Evolutionary conservation across 1,139 yeast genomes (phyloP).

Genomic region (Candida labiduridarum): DNA sequence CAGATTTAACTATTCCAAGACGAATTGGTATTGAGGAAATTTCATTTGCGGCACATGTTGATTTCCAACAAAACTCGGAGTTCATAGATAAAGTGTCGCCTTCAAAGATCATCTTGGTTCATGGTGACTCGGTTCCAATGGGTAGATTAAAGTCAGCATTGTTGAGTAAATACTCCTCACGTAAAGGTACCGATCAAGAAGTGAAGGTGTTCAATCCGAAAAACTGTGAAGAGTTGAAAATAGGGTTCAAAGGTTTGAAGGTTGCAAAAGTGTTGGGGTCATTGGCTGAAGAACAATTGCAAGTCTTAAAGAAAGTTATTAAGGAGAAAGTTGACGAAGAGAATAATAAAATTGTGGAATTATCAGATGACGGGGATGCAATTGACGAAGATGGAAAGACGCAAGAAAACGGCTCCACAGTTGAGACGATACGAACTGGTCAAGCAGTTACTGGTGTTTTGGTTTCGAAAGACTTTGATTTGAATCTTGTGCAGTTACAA

Average conservation of each 20-base stretch:
- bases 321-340: constrained; percentile 21
- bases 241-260: constrained; percentile 81
- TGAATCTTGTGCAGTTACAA: constrained; percentile 76
- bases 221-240: constrained; percentile 78
- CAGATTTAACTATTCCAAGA: constrained; percentile 84
- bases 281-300: constrained; percentile 60
- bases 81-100: constrained; percentile 90
- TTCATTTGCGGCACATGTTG: constrained; percentile 98
- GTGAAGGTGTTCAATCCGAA: constrained; percentile 92
- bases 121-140: constrained; percentile 98
- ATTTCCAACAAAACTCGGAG: constrained; percentile 87
- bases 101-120: constrained; percentile 81
- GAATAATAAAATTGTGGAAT: constrained; percentile 22
- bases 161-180: constrained; percentile 77
- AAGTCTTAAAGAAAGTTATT: constrained; percentile 32
- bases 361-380: constrained; percentile 20
- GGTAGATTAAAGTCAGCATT: constrained; percentile 94
- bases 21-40: constrained; percentile 90
- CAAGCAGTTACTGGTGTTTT: constrained; percentile 79
- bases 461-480: constrained; percentile 88
- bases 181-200: constrained; percentile 86
- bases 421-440: constrained; percentile 27
- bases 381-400: constrained; percentile 15
- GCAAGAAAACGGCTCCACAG: constrained; percentile 12
- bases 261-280: constrained; percentile 85